Conservation (phyloP, 768 basidiomycete genomes). For the Plicaturopsis crispa region DNA sequence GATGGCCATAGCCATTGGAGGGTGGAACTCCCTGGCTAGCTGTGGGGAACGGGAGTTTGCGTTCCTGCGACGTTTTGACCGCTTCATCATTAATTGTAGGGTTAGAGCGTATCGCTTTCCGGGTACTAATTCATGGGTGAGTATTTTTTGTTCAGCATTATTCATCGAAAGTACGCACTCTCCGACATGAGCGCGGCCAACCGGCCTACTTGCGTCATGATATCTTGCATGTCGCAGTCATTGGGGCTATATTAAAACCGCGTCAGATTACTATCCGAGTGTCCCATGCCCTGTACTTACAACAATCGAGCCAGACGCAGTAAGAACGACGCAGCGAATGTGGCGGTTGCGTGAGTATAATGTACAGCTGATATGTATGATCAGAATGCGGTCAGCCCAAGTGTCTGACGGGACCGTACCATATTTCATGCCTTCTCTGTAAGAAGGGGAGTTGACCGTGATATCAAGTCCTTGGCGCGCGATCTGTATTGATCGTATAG, state of each 20-base stretch:
- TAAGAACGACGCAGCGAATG: slow-evolving; percentile 87
- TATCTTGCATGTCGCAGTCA: slow-evolving; percentile 71
- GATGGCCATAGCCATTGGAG: slow-evolving; percentile 34
- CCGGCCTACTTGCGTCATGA: slow-evolving; percentile 71
- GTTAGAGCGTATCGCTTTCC: slow-evolving; percentile 91
- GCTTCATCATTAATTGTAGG: slow-evolving; percentile 82
- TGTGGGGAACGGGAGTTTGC: slow-evolving; percentile 55
- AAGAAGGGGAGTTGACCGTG: slow-evolving; percentile 76
- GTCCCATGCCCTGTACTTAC: slow-evolving; percentile 47
- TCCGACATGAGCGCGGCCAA: slow-evolving; percentile 70
- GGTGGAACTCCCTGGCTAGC: slow-evolving; percentile 43
- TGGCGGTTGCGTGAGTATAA: slow-evolving; percentile 88
- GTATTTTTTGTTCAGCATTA: too few relatives aligned
- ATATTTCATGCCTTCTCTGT: slow-evolving; percentile 89
- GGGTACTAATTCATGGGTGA: slow-evolving; percentile 65
- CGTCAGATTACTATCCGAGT: too few relatives aligned
- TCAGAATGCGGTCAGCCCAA: slow-evolving; percentile 3
- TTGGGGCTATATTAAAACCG: slow-evolving; percentile 50
- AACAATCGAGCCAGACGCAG: slow-evolving; percentile 83
- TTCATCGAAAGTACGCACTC: slow-evolving; percentile 59
- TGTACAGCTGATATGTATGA: slow-evolving; percentile 55
- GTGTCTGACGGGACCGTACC: slow-evolving; percentile 38
- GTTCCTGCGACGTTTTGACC: slow-evolving; percentile 53
- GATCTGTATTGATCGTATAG: slow-evolving; percentile 76
- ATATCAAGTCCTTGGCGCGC: slow-evolving; percentile 78